Conservation (phyloP, 495 filamentous ascomycete genomes). For the Amniculicola lignicola region DNA sequence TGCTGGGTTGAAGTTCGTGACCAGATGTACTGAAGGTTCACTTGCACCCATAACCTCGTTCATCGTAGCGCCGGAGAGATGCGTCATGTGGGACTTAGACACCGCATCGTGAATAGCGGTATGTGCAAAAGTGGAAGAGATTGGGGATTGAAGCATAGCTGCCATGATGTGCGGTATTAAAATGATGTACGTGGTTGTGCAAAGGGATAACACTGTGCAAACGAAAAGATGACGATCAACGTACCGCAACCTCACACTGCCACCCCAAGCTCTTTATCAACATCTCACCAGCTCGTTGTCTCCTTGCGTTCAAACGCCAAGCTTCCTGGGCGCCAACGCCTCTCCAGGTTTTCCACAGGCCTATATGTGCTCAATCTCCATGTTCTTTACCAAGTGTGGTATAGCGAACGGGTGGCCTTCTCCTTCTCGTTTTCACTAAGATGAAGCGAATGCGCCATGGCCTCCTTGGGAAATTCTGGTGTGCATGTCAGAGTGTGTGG, state of each 20-base stretch:
- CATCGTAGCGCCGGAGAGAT: conserved; percentile 25
- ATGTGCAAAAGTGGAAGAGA: conserved; percentile 6
- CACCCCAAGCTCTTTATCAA: no score
- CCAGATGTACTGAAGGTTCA: conserved; percentile 19
- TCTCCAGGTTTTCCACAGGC: neutral
- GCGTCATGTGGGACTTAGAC: conserved; percentile 10
- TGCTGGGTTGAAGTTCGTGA: neutral
- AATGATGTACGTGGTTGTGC: neutral
- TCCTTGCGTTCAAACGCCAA: conserved; percentile 19
- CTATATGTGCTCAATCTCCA: conserved; percentile 4
- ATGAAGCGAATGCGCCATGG: no score
- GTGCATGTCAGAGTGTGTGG: neutral
- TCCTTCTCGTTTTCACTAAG: no score
- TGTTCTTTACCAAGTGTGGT: no score
- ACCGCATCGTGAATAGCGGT: neutral
- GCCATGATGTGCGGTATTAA: neutral
- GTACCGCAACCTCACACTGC: neutral
- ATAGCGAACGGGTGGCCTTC: no score
- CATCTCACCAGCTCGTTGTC: no score
- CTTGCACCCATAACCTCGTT: conserved; percentile 3
- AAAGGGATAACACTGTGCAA: neutral
- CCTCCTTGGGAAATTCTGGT: neutral
- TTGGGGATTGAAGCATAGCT: neutral
- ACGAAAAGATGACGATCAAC: neutral
- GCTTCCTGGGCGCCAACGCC: conserved; percentile 15